A percentile compares a stretch with the other conserved stretches of the same genome.
phyloP scores from a whole-genome alignment of 176 grass and related monocot species.

The Melocanna baccifera region DNA sequence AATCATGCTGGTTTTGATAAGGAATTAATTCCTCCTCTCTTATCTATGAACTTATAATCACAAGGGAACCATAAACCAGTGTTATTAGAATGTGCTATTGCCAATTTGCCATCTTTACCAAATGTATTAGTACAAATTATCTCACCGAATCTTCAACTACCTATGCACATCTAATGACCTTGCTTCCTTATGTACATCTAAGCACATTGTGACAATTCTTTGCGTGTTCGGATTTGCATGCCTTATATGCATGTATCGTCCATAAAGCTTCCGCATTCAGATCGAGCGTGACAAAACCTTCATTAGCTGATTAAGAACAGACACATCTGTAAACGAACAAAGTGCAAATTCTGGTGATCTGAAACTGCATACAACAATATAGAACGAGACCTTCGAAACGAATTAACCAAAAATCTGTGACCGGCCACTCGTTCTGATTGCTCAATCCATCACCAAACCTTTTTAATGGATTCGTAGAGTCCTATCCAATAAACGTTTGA shows the following conservation, averaged over 20 bases:
- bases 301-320: too few species aligned
- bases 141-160: not conserved
- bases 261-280: not conserved
- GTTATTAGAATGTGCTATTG: not conserved
- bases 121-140: not conserved
- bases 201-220: not conserved
- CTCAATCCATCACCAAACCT: not conserved
- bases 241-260: not conserved
- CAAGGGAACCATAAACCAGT: too few species aligned
- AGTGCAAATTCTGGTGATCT: too few species aligned
- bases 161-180: not conserved
- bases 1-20: too few species aligned
- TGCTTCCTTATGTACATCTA: not conserved
- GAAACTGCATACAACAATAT: not conserved
- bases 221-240: not conserved
- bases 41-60: too few species aligned
- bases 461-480: not conserved
- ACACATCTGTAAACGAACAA: too few species aligned
- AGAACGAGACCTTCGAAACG: not conserved
- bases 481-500: not conserved
- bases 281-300: too few species aligned
- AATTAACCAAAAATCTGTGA: not conserved
- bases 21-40: too few species aligned
- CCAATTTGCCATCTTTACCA: not conserved
- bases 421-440: not conserved